Conservation (phyloP, 495 filamentous ascomycete genomes). For the Apiosordaria backusii region DNA sequence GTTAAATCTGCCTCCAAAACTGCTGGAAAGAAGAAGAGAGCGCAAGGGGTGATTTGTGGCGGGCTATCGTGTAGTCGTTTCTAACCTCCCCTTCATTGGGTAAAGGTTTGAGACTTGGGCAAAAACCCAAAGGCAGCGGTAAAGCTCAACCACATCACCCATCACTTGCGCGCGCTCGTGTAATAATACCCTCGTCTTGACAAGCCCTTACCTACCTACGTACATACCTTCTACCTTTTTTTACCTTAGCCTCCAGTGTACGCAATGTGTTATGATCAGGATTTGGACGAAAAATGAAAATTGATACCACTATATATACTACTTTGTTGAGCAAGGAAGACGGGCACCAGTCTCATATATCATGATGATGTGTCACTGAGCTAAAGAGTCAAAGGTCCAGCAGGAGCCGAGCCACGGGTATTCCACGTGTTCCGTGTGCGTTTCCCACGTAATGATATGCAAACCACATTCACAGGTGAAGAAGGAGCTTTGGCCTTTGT, state of each 20-base stretch:
- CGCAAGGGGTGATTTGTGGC: background rate
- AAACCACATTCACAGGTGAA: background rate
- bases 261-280: background rate
- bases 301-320: background rate
- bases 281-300: conserved; percentile 2
- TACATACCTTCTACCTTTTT: background rate
- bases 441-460: background rate
- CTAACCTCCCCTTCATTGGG: background rate
- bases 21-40: background rate
- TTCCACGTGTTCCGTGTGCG: background rate
- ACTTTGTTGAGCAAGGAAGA: background rate
- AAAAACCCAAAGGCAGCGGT: conserved; percentile 3
- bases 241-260: no score
- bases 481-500: no score
- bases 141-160: background rate
- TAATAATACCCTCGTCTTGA: background rate
- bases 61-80: conserved; percentile 3
- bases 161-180: background rate
- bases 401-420: background rate
- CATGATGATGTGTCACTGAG: background rate
- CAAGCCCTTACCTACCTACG: background rate
- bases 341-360: background rate
- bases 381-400: no score
- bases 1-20: conserved; percentile 14
- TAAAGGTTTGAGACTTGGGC: background rate